Evolutionary conservation across 371 early-diverging fungal species (phyloP).

Genomic region (Mortierella sp.): DNA sequence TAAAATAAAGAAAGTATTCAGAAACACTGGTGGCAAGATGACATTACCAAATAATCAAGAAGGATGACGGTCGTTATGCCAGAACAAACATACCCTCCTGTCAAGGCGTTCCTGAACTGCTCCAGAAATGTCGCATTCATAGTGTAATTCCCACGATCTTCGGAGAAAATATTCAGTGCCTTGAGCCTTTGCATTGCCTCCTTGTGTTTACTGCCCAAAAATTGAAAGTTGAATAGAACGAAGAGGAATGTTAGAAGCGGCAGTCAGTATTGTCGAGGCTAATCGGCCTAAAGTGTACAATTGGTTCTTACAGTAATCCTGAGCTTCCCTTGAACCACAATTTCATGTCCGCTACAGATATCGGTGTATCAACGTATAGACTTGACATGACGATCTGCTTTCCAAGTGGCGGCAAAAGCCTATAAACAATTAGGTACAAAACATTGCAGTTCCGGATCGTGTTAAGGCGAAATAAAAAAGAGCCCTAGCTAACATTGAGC

Average conservation of each 20-base stretch:
- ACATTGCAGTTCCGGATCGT: background rate
- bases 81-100: conserved; percentile 78
- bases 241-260: background rate
- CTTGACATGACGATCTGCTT: conserved; percentile 93
- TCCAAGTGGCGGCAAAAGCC: conserved; percentile 87
- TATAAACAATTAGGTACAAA: conserved; percentile 27
- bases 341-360: conserved; percentile 72
- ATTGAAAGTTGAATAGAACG: background rate
- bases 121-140: conserved; percentile 81
- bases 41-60: background rate
- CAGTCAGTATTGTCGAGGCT: background rate
- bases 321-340: conserved; percentile 76
- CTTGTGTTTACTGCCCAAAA: conserved; percentile 62
- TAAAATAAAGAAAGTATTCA: conserved; percentile 4
- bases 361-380: conserved; percentile 78
- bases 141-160: conserved; percentile 37
- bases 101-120: conserved; percentile 88
- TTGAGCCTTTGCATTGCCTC: conserved; percentile 75
- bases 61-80: background rate
- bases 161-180: conserved; percentile 75
- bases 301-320: conserved; percentile 57
- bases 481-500: background rate
- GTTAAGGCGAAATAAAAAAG: background rate
- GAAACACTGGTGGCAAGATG: no score
- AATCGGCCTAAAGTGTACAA: background rate